Conservation (phyloP, 495 filamentous ascomycete species). For the Penicillium egyptiacum region DNA sequence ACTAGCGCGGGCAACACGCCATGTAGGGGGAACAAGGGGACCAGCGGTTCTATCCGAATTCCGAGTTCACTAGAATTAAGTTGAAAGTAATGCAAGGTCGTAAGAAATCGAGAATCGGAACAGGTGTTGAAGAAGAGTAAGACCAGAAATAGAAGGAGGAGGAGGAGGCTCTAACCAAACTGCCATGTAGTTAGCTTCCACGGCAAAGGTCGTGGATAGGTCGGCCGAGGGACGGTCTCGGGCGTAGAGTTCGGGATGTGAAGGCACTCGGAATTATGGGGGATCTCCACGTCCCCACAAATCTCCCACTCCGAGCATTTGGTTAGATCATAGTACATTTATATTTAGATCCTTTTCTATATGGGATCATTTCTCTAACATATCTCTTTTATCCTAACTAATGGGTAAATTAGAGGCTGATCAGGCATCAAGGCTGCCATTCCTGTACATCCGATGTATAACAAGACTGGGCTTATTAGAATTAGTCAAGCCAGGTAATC, state of each 20-base stretch:
- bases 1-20: slow-evolving; percentile 26
- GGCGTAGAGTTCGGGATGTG: slow-evolving; percentile 2
- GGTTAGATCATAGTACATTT: too few relatives aligned
- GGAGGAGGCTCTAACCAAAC: background rate
- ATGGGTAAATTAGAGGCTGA: too few relatives aligned
- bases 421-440: background rate
- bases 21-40: slow-evolving; percentile 16
- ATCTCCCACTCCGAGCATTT: background rate
- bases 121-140: background rate
- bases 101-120: background rate
- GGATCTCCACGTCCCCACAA: background rate
- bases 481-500: too few relatives aligned
- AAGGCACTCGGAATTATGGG: background rate
- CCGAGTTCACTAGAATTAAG: background rate
- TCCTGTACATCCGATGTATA: background rate
- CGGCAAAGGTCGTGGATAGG: background rate
- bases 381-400: too few relatives aligned
- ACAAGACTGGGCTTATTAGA: too few relatives aligned
- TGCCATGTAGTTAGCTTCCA: too few relatives aligned
- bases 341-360: too few relatives aligned
- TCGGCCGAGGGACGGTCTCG: background rate
- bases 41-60: background rate
- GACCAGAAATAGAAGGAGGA: background rate
- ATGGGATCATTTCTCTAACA: too few relatives aligned
- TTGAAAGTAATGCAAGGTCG: background rate